Evolutionary conservation across 176 grass and related monocot genomes (phyloP).

Genomic region (Avena eriantha): DNA sequence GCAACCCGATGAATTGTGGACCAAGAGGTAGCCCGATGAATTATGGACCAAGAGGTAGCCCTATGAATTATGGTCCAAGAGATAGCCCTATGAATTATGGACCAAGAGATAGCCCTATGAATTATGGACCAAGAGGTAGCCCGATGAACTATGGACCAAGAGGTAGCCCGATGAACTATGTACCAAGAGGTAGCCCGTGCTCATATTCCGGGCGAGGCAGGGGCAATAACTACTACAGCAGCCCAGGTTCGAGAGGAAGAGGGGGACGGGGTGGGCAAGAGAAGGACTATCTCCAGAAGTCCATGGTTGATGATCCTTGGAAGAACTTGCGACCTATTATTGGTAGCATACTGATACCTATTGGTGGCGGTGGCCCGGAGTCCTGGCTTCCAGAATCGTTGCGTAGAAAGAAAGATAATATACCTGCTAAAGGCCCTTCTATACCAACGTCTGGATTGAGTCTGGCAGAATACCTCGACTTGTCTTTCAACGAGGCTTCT

Average conservation of each 20-base stretch:
- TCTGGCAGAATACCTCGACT: slow-evolving; percentile 55
- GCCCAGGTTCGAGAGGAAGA: slow-evolving; percentile 45
- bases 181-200: slow-evolving; percentile 43
- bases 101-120: slow-evolving; percentile 38
- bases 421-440: slow-evolving; percentile 29
- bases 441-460: slow-evolving; percentile 38
- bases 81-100: slow-evolving; percentile 33
- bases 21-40: slow-evolving; percentile 46
- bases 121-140: slow-evolving; percentile 43
- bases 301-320: slow-evolving; percentile 64
- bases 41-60: slow-evolving; percentile 40
- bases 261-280: slow-evolving; percentile 45
- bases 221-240: slow-evolving; percentile 36
- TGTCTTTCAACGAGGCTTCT: slow-evolving; percentile 56
- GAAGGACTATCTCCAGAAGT: slow-evolving; percentile 24
- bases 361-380: neutral
- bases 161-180: slow-evolving; percentile 31
- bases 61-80: slow-evolving; percentile 43
- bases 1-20: slow-evolving; percentile 34
- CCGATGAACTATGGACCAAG: slow-evolving; percentile 46
- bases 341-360: slow-evolving; percentile 56
- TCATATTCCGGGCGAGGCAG: slow-evolving; percentile 44
- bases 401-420: slow-evolving; percentile 38
- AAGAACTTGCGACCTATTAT: slow-evolving; percentile 47
- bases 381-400: slow-evolving; percentile 52